A percentile compares a stretch with the other conserved stretches of the same genome.
Conservation (phyloP, 768 basidiomycete species). For the Tricholoma bakamatsutake region DNA sequence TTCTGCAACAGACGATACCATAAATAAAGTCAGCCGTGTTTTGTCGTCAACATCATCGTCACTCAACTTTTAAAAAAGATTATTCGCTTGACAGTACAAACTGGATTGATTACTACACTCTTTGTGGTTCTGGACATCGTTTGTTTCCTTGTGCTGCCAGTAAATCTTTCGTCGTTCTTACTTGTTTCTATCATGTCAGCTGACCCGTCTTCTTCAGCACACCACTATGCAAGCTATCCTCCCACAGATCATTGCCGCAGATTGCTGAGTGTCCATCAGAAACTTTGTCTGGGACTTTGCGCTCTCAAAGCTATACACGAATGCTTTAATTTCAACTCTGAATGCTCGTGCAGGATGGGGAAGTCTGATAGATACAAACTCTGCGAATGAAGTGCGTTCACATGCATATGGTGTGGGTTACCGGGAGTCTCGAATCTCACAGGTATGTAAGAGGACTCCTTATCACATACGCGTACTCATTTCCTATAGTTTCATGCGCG, state of each 20-base stretch:
- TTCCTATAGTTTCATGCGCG: neutral
- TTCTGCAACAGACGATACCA: constrained; percentile 35
- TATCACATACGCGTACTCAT: neutral
- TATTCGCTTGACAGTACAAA: constrained; percentile 33
- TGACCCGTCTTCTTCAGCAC: constrained; percentile 8
- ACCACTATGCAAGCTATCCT: constrained; percentile 17
- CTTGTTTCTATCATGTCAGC: neutral
- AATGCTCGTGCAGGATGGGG: constrained; percentile 1
- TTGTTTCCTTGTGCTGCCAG: constrained; percentile 36
- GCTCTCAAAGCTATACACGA: constrained; percentile 22
- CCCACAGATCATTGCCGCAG: neutral
- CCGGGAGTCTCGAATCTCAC: neutral
- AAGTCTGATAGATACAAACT: neutral
- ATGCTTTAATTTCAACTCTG: constrained; percentile 11
- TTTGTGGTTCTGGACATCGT: constrained; percentile 38
- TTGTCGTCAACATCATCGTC: neutral
- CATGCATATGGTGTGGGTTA: neutral
- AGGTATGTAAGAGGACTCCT: neutral
- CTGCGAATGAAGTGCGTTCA: neutral
- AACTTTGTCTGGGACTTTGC: constrained; percentile 26
- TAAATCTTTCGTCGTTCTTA: constrained; percentile 10
- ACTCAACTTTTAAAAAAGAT: neutral
- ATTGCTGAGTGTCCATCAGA: constrained; percentile 5
- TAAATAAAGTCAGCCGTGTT: constrained; percentile 18
- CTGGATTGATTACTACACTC: constrained; percentile 31